phyloP scores from a whole-genome alignment of 225 moss, liverwort and hornwort genomes.

The Marchantia polymorpha region DNA sequence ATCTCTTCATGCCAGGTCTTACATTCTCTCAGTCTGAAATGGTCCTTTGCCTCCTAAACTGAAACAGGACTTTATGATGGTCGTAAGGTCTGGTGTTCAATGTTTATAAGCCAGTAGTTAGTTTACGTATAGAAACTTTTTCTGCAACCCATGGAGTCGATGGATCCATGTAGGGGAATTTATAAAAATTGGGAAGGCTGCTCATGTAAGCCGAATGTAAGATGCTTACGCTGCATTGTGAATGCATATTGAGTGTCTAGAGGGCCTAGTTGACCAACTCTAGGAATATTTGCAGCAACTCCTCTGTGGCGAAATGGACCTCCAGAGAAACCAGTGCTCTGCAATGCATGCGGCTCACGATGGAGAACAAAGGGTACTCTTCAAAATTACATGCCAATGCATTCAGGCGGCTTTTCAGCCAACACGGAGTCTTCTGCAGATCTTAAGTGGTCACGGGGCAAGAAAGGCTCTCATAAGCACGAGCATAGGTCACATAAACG shows the following conservation, averaged over 20 bases:
- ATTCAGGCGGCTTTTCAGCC: conserved; percentile 84
- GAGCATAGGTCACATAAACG: conserved; percentile 80
- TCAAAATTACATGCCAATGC: conserved; percentile 94
- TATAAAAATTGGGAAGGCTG: neutral
- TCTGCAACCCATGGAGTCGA: neutral
- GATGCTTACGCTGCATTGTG: neutral
- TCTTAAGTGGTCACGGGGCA: conserved; percentile 56
- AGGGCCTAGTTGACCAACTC: conserved; percentile 10
- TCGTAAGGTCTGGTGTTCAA: neutral
- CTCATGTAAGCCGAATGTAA: conserved; percentile 5
- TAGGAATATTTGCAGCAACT: conserved; percentile 60
- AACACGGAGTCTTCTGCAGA: conserved; percentile 51
- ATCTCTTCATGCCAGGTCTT: conserved; percentile 13
- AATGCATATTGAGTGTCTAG: conserved; percentile 9
- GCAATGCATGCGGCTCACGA: conserved; percentile 97
- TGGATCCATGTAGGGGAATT: neutral
- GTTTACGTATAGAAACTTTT: neutral
- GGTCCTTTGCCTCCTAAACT: conserved; percentile 1
- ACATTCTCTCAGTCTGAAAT: neutral
- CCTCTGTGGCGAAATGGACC: conserved; percentile 95
- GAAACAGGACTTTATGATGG: conserved; percentile 3
- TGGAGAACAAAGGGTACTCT: conserved; percentile 95
- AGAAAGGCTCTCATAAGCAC: conserved; percentile 59
- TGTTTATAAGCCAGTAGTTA: neutral
- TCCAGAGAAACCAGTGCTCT: conserved; percentile 86